Conservation (phyloP, 2,329 filamentous ascomycete genomes). For the Biscogniauxia marginata region DNA sequence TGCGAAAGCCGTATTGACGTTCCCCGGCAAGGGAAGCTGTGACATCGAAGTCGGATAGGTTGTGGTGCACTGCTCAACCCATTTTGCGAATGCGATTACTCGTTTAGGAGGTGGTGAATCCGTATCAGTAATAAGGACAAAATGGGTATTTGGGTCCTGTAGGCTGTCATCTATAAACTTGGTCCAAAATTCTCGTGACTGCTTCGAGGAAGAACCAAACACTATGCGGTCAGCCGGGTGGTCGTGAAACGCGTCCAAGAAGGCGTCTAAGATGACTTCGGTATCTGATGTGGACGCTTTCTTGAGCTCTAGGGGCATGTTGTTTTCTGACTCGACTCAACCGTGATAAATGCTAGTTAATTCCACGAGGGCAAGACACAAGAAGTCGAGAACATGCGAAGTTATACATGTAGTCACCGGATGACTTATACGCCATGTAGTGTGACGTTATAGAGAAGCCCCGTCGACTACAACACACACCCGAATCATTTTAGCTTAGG, state of each 20-base stretch:
- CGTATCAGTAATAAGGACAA: slow-evolving; percentile 10
- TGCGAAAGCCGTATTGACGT: slow-evolving; percentile 36
- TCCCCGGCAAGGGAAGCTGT: slow-evolving; percentile 39
- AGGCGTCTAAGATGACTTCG: slow-evolving; percentile 14
- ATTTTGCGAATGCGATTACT: slow-evolving; percentile 48
- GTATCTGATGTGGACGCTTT: slow-evolving; percentile 15
- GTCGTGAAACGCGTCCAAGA: slow-evolving; percentile 21
- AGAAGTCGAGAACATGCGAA: too few species aligned
- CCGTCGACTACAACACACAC: too few species aligned
- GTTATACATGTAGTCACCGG: too few species aligned
- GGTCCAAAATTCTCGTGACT: slow-evolving; percentile 7
- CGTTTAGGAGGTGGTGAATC: slow-evolving; percentile 11
- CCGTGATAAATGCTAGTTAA: too few species aligned
- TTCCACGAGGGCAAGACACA: too few species aligned
- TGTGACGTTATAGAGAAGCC: too few species aligned
- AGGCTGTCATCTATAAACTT: slow-evolving; percentile 4
- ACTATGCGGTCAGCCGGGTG: slow-evolving; percentile 12
- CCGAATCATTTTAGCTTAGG: too few species aligned
- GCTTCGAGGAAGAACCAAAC: slow-evolving; percentile 6
- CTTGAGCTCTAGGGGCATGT: slow-evolving; percentile 16
- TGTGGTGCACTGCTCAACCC: slow-evolving; percentile 36
- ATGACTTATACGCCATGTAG: too few species aligned
- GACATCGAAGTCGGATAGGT: slow-evolving; percentile 23
- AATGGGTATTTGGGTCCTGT: slow-evolving; percentile 11
- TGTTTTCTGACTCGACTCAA: neutral